phyloP scores from a whole-genome alignment of 306 rosid genomes.

The Psophocarpus tetragonolobus region DNA sequence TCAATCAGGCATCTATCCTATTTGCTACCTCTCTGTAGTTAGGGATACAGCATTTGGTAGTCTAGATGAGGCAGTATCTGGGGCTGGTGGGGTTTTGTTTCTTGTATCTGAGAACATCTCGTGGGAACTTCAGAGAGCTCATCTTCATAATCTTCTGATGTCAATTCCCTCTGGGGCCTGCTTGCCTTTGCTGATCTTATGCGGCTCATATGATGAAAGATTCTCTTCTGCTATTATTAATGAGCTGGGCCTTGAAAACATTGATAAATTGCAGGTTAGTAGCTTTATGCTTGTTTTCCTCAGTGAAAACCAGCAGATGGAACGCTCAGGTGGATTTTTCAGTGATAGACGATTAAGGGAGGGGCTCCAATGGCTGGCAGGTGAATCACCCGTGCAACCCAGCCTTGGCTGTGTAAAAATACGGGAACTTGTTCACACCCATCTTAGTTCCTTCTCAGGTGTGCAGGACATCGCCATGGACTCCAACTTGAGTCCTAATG shows the following conservation, averaged over 20 bases:
- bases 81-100: conserved; percentile 77
- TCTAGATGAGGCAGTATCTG: conserved; percentile 56
- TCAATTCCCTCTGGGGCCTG: conserved; percentile 70
- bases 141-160: conserved; percentile 66
- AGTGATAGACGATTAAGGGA: conserved; percentile 70
- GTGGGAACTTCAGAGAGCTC: conserved; percentile 62
- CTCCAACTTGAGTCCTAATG: conserved; percentile 57
- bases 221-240: conserved; percentile 49
- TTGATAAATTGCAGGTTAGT: conserved; percentile 64
- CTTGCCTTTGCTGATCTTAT: conserved; percentile 84
- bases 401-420: conserved; percentile 47
- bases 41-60: conserved; percentile 57
- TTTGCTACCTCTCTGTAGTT: conserved; percentile 79
- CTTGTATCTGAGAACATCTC: conserved; percentile 66
- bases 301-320: conserved; percentile 51
- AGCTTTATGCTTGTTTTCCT: conserved; percentile 66
- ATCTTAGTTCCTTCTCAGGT: conserved; percentile 57
- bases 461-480: conserved; percentile 44
- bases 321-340: conserved; percentile 59
- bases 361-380: conserved; percentile 88
- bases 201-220: conserved; percentile 43
- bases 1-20: conserved; percentile 48
- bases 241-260: conserved; percentile 63
- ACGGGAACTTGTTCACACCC: conserved; percentile 62
- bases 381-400: conserved; percentile 78